A percentile compares a stretch with the other conserved stretches of the same genome.
Evolutionary conservation across 768 basidiomycete species (phyloP).

Genomic region (Suillus brevipes): DNA sequence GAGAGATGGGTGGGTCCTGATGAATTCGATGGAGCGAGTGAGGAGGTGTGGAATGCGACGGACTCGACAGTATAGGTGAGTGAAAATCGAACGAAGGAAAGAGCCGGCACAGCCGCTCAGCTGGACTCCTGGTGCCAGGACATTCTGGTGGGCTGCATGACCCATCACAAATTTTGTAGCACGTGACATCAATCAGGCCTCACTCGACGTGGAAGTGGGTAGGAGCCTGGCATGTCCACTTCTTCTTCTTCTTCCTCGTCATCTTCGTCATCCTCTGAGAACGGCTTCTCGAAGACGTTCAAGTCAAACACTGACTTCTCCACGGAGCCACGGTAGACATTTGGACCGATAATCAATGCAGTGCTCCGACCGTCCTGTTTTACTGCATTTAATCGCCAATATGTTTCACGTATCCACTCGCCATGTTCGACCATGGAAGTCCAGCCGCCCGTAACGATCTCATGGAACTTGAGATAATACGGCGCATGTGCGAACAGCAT

Average conservation of each 20-base stretch:
- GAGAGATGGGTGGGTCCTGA: no score
- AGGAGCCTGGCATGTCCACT: neutral
- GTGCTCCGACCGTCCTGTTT: neutral
- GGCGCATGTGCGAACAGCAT: neutral
- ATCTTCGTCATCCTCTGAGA: neutral
- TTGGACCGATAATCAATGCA: neutral
- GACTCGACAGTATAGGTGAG: no score
- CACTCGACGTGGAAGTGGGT: no score
- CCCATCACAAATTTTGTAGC: no score
- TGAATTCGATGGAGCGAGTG: no score
- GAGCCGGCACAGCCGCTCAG: no score
- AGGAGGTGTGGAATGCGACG: no score
- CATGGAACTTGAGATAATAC: conserved; percentile 4
- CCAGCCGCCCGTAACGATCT: neutral
- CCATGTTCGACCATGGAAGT: neutral
- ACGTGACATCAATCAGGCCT: no score
- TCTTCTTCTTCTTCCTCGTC: neutral
- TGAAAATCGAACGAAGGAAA: no score
- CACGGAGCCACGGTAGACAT: neutral
- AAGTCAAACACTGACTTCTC: neutral
- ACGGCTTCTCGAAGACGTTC: neutral
- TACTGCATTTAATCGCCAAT: neutral
- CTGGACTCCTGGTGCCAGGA: no score
- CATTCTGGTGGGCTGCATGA: no score
- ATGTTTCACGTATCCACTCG: conserved; percentile 3